Percentiles rank a stretch among this genome's conserved stretches.
Conservation (phyloP, 2,329 filamentous ascomycete species). For the Pseudogymnoascus sp. region DNA sequence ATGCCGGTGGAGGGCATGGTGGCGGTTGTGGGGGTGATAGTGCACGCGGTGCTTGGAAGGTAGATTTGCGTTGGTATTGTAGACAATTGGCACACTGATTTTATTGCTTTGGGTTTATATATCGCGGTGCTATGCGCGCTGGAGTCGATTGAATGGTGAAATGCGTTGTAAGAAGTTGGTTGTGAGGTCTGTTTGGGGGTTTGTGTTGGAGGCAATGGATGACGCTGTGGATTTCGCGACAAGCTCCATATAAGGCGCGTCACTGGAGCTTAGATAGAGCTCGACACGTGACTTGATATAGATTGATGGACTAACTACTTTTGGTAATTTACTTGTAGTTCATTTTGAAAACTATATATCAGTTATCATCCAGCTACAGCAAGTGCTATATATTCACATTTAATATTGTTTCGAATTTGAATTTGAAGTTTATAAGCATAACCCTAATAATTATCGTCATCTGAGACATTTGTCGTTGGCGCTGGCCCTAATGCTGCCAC, state of each 20-base stretch:
- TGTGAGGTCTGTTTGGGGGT: background rate
- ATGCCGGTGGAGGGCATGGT: slow-evolving; percentile 20
- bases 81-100: background rate
- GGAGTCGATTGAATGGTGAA: background rate
- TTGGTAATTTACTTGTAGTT: background rate
- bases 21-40: background rate
- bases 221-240: slow-evolving; percentile 7
- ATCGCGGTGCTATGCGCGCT: background rate
- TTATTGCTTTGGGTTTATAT: background rate
- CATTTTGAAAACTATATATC: background rate
- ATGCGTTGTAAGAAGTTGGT: background rate
- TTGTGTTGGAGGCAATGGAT: background rate
- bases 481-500: too few relatives aligned
- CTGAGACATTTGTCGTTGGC: background rate
- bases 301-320: background rate
- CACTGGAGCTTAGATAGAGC: background rate
- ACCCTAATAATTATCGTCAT: background rate
- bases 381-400: too few relatives aligned
- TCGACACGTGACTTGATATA: background rate
- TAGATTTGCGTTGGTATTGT: background rate
- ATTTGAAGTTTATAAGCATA: background rate
- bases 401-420: background rate
- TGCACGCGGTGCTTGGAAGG: background rate
- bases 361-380: background rate
- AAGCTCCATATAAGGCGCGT: background rate